Conservation (phyloP, 768 basidiomycete genomes). For the Suillus weaverae region DNA sequence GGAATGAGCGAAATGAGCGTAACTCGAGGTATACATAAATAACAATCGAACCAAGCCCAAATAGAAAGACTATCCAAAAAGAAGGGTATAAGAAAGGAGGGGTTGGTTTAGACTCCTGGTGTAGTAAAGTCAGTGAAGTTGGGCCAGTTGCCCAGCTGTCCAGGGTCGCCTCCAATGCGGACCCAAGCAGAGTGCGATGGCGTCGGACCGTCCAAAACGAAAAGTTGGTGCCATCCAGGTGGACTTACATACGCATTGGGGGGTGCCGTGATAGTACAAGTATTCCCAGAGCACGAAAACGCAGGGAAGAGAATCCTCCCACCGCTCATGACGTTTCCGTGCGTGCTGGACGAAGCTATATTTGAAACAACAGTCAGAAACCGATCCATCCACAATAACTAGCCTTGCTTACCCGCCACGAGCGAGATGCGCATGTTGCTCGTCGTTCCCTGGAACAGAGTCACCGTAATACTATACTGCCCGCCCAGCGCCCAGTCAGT, state of each 20-base stretch:
- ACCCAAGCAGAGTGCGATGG: constrained; percentile 76
- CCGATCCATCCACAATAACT: not conserved
- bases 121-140: constrained; percentile 62
- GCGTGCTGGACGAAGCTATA: constrained; percentile 70
- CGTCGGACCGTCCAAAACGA: constrained; percentile 75
- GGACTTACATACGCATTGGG: constrained; percentile 68
- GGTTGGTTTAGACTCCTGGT: constrained; percentile 53
- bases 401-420: constrained; percentile 51
- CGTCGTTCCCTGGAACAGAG: constrained; percentile 40
- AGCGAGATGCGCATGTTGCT: constrained; percentile 60
- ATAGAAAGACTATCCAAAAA: not conserved
- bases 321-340: constrained; percentile 73
- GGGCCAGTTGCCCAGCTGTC: constrained; percentile 72
- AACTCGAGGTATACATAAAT: not conserved
- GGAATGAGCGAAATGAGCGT: not conserved
- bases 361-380: constrained; percentile 9
- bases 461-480: constrained; percentile 51
- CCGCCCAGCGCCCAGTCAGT: constrained; percentile 66
- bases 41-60: not conserved
- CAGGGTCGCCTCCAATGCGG: constrained; percentile 78
- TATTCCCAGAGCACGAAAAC: constrained; percentile 66
- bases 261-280: constrained; percentile 77
- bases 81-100: not conserved
- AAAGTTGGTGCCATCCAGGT: constrained; percentile 77
- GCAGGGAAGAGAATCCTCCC: constrained; percentile 71